Percentiles rank a stretch among this genome's conserved stretches.
Evolutionary conservation across 192 early-diverging fungal species (phyloP).

Genomic region (Coemansia sp.): DNA sequence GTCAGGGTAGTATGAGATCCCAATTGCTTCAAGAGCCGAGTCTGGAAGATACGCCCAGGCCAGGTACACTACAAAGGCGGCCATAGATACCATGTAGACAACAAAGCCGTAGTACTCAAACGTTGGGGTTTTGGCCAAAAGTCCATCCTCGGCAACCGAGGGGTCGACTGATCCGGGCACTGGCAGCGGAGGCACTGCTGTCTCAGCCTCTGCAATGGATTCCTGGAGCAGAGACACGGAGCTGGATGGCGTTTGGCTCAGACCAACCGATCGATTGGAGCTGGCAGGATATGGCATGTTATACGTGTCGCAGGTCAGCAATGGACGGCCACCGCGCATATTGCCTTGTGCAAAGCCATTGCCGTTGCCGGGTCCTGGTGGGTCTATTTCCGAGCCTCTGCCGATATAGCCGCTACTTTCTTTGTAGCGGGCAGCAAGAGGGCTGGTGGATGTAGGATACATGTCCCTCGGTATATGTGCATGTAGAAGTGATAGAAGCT

Average conservation of each 20-base stretch:
- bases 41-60: conserved; percentile 86
- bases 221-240: conserved; percentile 1
- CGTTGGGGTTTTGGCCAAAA: conserved; percentile 65
- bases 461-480: conserved; percentile 2
- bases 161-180: conserved; percentile 8
- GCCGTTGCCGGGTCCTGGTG: neutral
- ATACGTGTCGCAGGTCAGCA: neutral
- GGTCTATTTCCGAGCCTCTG: neutral
- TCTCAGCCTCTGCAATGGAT: conserved; percentile 1
- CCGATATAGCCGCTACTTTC: neutral
- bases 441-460: conserved; percentile 8
- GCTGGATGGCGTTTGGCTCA: conserved; percentile 1
- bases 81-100: conserved; percentile 76
- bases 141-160: conserved; percentile 18
- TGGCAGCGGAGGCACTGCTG: neutral
- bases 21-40: conserved; percentile 63
- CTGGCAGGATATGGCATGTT: neutral
- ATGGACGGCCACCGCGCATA: neutral
- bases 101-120: conserved; percentile 91
- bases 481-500: neutral
- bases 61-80: conserved; percentile 73
- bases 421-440: neutral
- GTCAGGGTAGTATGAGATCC: conserved; percentile 85
- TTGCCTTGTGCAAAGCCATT: neutral
- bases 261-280: neutral